Evolutionary conservation across 2,329 filamentous ascomycete genomes (phyloP), one percentile per base, ranked within the genome.

Genomic region (Aureobasidium vineae): DNA sequence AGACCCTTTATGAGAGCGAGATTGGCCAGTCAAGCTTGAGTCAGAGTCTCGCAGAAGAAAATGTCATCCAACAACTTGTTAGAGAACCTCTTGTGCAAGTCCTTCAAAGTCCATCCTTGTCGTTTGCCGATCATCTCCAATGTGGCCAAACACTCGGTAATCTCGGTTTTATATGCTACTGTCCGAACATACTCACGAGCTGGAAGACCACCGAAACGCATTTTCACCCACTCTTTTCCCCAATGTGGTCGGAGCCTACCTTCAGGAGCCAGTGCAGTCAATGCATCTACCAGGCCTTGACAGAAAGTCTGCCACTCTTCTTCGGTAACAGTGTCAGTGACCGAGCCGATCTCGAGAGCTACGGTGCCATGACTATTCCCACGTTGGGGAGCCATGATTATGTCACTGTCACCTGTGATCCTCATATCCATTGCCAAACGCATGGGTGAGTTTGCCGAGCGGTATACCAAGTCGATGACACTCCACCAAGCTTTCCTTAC

Each of bases 401-500:
- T 67, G 19, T 80, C 72, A 59, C 76, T 79, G n/a, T 72, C 72
- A 2, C 76, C 78, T 72, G 41, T 63, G 19, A 66, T 49, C 11
- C 65, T 49, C 65, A 66, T 66, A 26, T 63, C 65, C 47, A 66
- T 49, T 7, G 65, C 47, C 15, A 66, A 16, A 8, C 40, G 43
- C 65, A 66, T 63, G 0, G 65, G 65, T 78, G 57, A 50, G 6
- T 68, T 57, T 13, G 47, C 56, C 21, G 36, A 59, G 49, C 72
- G 70, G 68, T 82, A 82, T 15, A 77, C 77, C 1, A 77, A 72
- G 5, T 78, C 73, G 68, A 83, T 81, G 19, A 79, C 78, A 63
- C 82, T 80, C 81, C 81, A 83, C 81, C 81, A 83, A 0, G 80
- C 81, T 6, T 75, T 75, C 60, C 79, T 79, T 1, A 81, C 78